Conservation (phyloP, 208 protist species). For the Tritrichomonas musculus region DNA sequence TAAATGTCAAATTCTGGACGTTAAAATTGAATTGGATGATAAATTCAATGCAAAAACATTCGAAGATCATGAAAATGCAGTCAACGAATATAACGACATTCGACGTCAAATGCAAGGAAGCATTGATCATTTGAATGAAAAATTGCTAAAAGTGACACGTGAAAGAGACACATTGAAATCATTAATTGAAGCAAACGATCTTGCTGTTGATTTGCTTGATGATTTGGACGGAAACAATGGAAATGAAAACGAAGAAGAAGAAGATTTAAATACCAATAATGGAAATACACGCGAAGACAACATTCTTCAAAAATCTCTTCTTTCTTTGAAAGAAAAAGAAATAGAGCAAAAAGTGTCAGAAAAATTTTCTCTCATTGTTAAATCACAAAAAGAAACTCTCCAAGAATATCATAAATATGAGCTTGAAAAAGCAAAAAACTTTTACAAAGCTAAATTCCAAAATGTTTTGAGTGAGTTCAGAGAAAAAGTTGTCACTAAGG, state of each 20-base stretch:
- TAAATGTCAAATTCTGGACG: not conserved
- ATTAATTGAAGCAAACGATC: not conserved
- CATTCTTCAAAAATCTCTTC: not conserved
- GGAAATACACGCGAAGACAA: not conserved
- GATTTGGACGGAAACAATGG: not conserved
- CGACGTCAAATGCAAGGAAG: no score
- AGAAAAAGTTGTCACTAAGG: not conserved
- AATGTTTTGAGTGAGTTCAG: not conserved
- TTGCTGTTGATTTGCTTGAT: not conserved
- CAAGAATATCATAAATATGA: not conserved
- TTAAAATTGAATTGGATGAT: not conserved
- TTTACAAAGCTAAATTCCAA: not conserved
- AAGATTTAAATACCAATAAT: no score
- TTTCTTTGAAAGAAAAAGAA: not conserved
- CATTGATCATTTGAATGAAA: no score
- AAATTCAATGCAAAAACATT: not conserved
- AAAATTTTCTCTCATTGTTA: not conserved
- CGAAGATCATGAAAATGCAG: not conserved
- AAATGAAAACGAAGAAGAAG: not conserved
- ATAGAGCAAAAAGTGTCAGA: not conserved
- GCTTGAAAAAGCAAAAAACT: not conserved
- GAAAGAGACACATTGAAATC: no score
- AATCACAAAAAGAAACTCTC: not conserved
- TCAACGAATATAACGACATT: not conserved
- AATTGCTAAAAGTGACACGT: no score